A percentile compares a stretch with the other conserved stretches of the same genome.
Conservation (phyloP, 2,329 filamentous ascomycete species). For the Trichoderma lentiforme region DNA sequence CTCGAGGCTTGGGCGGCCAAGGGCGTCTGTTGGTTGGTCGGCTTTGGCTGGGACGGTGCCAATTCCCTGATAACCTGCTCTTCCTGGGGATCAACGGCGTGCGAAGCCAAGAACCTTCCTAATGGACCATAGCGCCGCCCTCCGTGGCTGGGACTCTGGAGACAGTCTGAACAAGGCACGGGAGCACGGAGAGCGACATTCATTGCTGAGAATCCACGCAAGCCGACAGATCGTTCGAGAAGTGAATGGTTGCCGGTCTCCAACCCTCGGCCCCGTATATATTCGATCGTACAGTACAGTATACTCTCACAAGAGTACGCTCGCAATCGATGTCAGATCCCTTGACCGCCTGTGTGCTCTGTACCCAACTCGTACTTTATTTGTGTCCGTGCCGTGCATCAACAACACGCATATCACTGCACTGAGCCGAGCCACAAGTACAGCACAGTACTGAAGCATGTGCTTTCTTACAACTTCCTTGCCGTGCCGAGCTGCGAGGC, state of each 20-base stretch:
- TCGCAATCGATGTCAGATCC: background rate
- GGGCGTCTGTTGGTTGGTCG: background rate
- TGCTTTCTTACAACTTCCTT: background rate
- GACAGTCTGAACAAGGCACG: slow-evolving; percentile 4
- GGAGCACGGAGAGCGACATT: slow-evolving; percentile 6
- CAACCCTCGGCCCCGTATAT: background rate
- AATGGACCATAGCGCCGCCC: slow-evolving; percentile 2
- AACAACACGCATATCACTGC: background rate
- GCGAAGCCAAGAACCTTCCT: slow-evolving; percentile 17
- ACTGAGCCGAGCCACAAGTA: background rate
- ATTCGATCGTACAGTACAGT: background rate
- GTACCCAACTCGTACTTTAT: background rate
- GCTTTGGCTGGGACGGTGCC: background rate
- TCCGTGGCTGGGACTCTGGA: background rate
- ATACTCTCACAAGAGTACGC: background rate
- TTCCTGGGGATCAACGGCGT: background rate
- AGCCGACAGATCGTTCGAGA: background rate
- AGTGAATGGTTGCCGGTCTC: background rate
- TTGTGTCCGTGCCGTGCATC: background rate
- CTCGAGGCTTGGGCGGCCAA: background rate
- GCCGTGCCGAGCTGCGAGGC: slow-evolving; percentile 12
- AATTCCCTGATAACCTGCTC: slow-evolving; percentile 11
- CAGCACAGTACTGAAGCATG: background rate
- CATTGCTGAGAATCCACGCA: background rate
- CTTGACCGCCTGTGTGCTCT: background rate